These are phyloP conservation scores for Entrophospora sp. DNA, from an alignment of 192 early-diverging fungal genomes.

Conservation along the genomic window DNA sequence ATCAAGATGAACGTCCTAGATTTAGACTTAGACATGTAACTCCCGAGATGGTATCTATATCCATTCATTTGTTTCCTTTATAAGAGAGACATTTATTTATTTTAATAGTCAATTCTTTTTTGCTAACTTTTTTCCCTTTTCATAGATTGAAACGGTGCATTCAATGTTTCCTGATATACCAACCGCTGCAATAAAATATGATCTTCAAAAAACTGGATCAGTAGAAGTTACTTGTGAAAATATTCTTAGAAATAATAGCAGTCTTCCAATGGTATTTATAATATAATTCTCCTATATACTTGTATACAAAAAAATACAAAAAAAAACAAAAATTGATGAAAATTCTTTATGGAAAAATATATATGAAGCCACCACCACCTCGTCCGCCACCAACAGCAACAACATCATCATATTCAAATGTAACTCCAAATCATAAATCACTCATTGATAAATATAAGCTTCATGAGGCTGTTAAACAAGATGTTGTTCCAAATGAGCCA, in stretches of 20 bases:
- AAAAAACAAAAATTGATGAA: neutral
- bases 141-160: constrained; percentile 58
- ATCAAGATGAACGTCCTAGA: neutral
- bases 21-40: neutral
- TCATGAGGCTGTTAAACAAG: constrained; percentile 28
- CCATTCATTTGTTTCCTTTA: neutral
- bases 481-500: constrained; percentile 37
- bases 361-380: neutral
- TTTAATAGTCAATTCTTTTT: neutral
- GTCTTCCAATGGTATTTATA: constrained; percentile 45
- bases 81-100: neutral
- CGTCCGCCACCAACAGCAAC: constrained; percentile 24
- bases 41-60: neutral
- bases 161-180: constrained; percentile 80
- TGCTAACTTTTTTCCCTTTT: neutral
- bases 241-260: constrained; percentile 59
- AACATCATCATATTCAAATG: constrained; percentile 25
- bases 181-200: constrained; percentile 60
- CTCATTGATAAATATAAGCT: constrained; percentile 47
- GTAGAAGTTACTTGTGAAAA: constrained; percentile 76
- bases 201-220: constrained; percentile 74
- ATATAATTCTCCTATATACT: constrained; percentile 9
- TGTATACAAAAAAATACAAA: neutral
- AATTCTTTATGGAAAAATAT: neutral
- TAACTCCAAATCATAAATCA: constrained; percentile 25